Percentiles rank a stretch among this genome's conserved stretches.
Conservation (phyloP, 208 protist genomes). For the Leishmania martiniquensis region DNA sequence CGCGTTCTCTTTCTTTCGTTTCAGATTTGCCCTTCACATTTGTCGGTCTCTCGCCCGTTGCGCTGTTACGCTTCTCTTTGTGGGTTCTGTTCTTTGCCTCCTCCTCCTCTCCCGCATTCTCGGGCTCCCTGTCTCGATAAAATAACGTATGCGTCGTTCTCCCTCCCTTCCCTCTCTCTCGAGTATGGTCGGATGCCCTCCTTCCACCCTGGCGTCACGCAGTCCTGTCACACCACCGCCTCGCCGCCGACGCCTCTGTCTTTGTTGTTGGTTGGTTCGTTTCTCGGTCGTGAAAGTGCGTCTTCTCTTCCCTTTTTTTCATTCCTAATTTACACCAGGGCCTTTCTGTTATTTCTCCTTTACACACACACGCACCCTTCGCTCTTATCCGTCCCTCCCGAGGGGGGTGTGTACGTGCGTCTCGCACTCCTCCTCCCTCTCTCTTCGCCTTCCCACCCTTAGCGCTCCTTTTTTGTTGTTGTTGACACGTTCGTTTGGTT, state of each 20-base stretch:
- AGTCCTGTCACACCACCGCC: no score
- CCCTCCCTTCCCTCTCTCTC: neutral
- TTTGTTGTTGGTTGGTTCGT: no score
- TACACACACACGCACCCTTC: no score
- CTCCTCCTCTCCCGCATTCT: neutral
- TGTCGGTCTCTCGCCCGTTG: neutral
- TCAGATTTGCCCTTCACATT: neutral
- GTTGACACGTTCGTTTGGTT: no score
- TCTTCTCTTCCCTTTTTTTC: neutral
- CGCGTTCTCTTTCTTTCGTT: neutral
- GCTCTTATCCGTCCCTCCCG: no score
- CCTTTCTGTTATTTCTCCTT: neutral
- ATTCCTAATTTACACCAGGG: neutral
- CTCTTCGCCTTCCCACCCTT: slow-evolving; percentile 1
- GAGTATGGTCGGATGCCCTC: no score
- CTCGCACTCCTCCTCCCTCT: slow-evolving; percentile 1
- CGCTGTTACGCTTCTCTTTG: neutral
- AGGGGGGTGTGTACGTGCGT: no score
- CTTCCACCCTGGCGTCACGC: no score
- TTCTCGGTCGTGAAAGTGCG: no score
- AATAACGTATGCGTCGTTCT: neutral
- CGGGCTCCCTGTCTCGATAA: neutral
- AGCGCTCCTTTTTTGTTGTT: slow-evolving; percentile 1
- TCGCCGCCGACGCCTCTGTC: no score
- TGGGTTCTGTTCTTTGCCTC: neutral